These are phyloP conservation scores for Hanseniaspora guilliermondii DNA, from an alignment of 805 yeast genomes.

Conservation along the genomic window DNA sequence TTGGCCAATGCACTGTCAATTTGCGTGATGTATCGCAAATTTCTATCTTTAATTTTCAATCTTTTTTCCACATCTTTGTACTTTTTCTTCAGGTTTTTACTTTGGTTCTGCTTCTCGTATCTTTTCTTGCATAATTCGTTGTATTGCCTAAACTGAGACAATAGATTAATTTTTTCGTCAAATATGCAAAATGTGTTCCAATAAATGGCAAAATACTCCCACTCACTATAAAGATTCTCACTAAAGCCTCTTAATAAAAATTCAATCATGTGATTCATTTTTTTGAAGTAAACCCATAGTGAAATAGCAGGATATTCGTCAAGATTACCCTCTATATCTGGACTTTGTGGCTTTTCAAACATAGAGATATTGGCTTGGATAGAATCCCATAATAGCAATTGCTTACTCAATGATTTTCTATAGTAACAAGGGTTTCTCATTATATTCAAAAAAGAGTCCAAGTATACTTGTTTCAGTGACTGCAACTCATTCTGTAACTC, in stretches of 20 bases:
- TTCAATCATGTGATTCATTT: slow-evolving; percentile 59
- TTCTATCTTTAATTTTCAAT: slow-evolving; percentile 29
- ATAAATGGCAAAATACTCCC: slow-evolving; percentile 55
- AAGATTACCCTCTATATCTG: background rate
- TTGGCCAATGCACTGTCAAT: slow-evolving; percentile 23
- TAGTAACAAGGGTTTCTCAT: slow-evolving; percentile 70
- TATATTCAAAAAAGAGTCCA: slow-evolving; percentile 33
- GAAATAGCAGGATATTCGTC: slow-evolving; percentile 15
- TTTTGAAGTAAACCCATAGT: slow-evolving; percentile 52
- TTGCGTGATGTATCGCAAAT: slow-evolving; percentile 28
- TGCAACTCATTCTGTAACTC: slow-evolving; percentile 34
- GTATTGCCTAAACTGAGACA: slow-evolving; percentile 23
- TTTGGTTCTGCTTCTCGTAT: slow-evolving; percentile 27
- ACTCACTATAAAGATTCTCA: slow-evolving; percentile 54
- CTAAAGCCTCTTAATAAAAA: slow-evolving; percentile 65
- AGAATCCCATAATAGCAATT: slow-evolving; percentile 56
- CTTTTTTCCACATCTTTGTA: slow-evolving; percentile 40
- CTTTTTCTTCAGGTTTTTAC: slow-evolving; percentile 34
- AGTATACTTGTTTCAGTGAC: slow-evolving; percentile 26
- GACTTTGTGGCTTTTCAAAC: slow-evolving; percentile 34
- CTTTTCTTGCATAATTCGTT: slow-evolving; percentile 26
- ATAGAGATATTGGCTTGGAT: slow-evolving; percentile 63
- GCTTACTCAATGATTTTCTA: slow-evolving; percentile 56
- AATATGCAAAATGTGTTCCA: slow-evolving; percentile 52
- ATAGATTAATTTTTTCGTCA: slow-evolving; percentile 36